Evolutionary conservation across 2,329 filamentous ascomycete genomes (phyloP), one percentile per base, ranked within the genome.

Genomic region (Dactylonectria estremocensis): DNA sequence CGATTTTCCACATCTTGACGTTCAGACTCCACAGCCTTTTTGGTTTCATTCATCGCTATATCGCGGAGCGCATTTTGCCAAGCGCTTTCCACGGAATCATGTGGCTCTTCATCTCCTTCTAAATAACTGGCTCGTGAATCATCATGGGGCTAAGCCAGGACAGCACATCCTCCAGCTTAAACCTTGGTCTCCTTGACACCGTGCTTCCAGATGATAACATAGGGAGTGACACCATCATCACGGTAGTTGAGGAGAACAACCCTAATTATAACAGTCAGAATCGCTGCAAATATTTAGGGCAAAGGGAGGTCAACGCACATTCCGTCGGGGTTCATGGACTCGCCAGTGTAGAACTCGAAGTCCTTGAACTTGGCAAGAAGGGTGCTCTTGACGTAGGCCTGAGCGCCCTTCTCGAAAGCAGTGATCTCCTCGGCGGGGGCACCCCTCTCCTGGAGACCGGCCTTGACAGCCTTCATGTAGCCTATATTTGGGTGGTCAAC

Each of bases 211-310:
- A 97, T 86, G 75, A 90, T 93, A 78, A 97, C 88, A 81, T 89
- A 99, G 68, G 96, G 96, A 63, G 95, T 98, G 76, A 92, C 83
- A 83, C 96, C 96, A 78, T 98, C 96, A 83, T 97, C 95, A 78
- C 96, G 95, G 90, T 97, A 99, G 90, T 98, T 97, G 81, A 98
- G 92, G 75, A 98, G 93, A 74, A 95, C 88, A 77, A 97, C 88
- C 91, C 93, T 95, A 11, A 28, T 57, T 2, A 48, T 28, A 6
- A 31, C 56, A 61, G 62, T 68, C 37, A 72, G 69, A 66, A 55
- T 37, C 22, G 24, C 5, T 28, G 14, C 14, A n/a, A 31, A 28
- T 14, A 13, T n/a, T n/a, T n/a, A n/a, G 40, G n/a, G 16, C 7
- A 8, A 8, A 13, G 40, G 11, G 7, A 16, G 13, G 35, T 3